Conservation (phyloP, 441 rosid species). For the Gossypium gossypioides region DNA sequence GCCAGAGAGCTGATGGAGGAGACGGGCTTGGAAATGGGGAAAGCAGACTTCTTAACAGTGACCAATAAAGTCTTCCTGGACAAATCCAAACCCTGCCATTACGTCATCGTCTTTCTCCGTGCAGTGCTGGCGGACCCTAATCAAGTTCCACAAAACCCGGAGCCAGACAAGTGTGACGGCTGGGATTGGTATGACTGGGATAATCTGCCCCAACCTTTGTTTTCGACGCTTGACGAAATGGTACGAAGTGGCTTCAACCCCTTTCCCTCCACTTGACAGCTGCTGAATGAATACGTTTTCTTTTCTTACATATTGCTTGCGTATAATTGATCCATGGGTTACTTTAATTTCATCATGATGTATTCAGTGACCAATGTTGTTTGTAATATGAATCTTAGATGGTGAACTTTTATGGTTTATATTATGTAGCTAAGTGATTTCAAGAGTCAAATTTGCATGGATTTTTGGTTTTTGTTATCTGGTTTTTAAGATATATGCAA, state of each 20-base stretch:
- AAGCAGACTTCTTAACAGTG: constrained; percentile 46
- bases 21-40: constrained; percentile 47
- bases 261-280: constrained; percentile 22
- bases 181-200: constrained; percentile 81
- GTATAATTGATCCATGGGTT: not conserved
- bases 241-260: constrained; percentile 54
- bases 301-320: not conserved
- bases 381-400: not conserved
- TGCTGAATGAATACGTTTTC: not conserved
- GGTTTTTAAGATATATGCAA: not conserved
- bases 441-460: not conserved
- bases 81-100: constrained; percentile 53
- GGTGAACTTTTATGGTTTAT: not conserved
- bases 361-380: not conserved
- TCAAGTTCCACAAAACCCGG: constrained; percentile 45
- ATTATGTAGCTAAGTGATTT: too few relatives aligned
- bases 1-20: constrained; percentile 74
- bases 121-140: constrained; percentile 38
- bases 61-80: constrained; percentile 49
- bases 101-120: constrained; percentile 52
- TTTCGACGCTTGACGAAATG: constrained; percentile 64
- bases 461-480: not conserved
- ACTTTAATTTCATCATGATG: not conserved
- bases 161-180: constrained; percentile 64
- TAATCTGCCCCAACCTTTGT: constrained; percentile 57